A percentile compares a stretch with the other conserved stretches of the same genome.
Evolutionary conservation across 768 basidiomycete genomes (phyloP).

Genomic region (Russula emetica): DNA sequence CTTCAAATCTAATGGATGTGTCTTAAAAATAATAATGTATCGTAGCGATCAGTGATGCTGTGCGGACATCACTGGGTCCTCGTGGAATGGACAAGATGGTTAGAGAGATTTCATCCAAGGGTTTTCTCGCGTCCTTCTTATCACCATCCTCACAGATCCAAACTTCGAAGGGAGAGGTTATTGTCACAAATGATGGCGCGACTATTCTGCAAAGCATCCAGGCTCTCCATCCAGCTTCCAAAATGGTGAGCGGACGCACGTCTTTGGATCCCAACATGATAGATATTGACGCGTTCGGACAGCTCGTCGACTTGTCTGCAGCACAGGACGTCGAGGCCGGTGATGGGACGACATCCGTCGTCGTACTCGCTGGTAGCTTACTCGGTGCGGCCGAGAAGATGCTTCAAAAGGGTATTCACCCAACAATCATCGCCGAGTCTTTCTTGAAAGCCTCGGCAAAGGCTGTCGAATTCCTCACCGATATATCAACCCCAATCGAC

Average conservation of each 20-base stretch:
- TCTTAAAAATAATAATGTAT: conserved; percentile 8
- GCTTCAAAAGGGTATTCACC: conserved; percentile 94
- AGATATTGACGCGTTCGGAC: conserved; percentile 18
- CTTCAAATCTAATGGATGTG: conserved; percentile 15
- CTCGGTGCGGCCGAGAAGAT: conserved; percentile 95
- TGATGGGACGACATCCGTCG: conserved; percentile 96
- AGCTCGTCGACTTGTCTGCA: conserved; percentile 96
- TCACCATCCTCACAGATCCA: conserved; percentile 63
- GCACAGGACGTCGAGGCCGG: conserved; percentile 99
- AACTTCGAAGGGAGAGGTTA: conserved; percentile 92
- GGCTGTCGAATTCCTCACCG: conserved; percentile 89
- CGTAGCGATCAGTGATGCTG: conserved; percentile 93
- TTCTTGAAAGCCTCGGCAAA: conserved; percentile 91
- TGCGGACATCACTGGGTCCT: conserved; percentile 92
- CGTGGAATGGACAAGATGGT: conserved; percentile 99
- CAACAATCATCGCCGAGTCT: conserved; percentile 93
- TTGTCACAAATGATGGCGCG: conserved; percentile 98
- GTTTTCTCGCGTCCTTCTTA: conserved; percentile 10
- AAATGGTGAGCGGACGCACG: conserved; percentile 65
- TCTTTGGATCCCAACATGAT: not conserved
- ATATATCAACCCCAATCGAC: conserved; percentile 90
- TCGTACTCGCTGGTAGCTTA: conserved; percentile 91
- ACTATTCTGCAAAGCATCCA: conserved; percentile 95
- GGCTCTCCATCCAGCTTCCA: conserved; percentile 94
- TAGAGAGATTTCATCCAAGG: conserved; percentile 24